Conservation (phyloP, 192 early-diverging fungal genomes). For the Coemansia sp. region DNA sequence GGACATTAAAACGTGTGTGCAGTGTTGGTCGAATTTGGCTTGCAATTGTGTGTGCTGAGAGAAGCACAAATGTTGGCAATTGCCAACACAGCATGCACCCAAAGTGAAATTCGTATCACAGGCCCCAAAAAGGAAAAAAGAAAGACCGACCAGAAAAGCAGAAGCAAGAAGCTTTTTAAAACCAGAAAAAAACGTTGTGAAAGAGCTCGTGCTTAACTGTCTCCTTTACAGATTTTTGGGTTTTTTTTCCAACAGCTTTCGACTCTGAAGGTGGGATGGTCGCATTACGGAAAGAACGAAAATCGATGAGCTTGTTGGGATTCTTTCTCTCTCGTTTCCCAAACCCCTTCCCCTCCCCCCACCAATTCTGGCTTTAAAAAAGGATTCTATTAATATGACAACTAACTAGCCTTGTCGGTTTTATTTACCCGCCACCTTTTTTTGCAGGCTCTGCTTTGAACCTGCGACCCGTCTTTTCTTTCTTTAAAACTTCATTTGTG, state of each 20-base stretch:
- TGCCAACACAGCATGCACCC: neutral
- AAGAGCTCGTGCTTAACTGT: no score
- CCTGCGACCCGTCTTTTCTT: neutral
- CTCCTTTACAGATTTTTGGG: no score
- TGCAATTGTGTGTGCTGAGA: neutral
- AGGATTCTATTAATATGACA: neutral
- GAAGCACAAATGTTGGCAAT: neutral
- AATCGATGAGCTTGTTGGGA: constrained; percentile 1
- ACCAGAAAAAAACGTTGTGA: neutral
- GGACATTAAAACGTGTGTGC: no score
- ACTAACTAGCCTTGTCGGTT: neutral
- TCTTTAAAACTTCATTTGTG: neutral
- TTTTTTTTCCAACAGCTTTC: neutral
- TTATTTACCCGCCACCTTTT: constrained; percentile 3
- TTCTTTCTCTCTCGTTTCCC: neutral
- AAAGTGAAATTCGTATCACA: no score
- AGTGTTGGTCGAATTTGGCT: neutral
- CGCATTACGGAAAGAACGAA: neutral
- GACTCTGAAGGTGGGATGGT: neutral
- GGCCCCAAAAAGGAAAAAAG: no score
- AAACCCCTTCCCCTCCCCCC: neutral
- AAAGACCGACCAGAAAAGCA: no score
- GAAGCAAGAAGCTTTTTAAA: neutral
- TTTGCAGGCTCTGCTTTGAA: neutral
- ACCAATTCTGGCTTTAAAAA: neutral